Percentiles rank a stretch among this genome's conserved stretches.
phyloP scores from a whole-genome alignment of 257 asterid species.

The Fraxinus cuspidata region DNA sequence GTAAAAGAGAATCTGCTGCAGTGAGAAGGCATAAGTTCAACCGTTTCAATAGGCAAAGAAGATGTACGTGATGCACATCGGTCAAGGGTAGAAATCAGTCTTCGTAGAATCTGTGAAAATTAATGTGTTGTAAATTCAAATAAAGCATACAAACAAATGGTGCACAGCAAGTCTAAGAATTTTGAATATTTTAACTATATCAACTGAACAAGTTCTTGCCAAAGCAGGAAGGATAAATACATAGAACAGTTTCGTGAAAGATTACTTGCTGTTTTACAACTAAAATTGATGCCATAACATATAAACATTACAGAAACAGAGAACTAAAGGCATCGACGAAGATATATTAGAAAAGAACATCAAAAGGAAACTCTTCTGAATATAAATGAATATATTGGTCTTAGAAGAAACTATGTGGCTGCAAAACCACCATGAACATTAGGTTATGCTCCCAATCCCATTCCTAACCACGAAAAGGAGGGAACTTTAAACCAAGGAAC shows the following conservation, averaged over 20 bases:
- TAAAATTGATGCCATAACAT: conserved; percentile 7
- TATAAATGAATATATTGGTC: conserved; percentile 11
- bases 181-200: neutral
- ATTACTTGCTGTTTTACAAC: conserved; percentile 2
- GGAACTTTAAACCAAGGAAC: conserved; percentile 12
- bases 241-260: conserved; percentile 17
- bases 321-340: neutral
- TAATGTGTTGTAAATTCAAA: conserved; percentile 19
- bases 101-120: conserved; percentile 63
- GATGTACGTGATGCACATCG: conserved; percentile 97
- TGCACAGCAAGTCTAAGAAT: conserved; percentile 12
- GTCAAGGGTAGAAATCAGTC: conserved; percentile 81
- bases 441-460: conserved; percentile 12
- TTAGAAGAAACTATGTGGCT: conserved; percentile 10
- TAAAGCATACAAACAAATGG: conserved; percentile 8
- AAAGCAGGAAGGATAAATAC: conserved; percentile 11
- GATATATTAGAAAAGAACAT: conserved; percentile 11
- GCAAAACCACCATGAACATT: conserved; percentile 10
- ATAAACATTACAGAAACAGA: neutral
- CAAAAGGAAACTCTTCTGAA: neutral
- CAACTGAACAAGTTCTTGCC: neutral
- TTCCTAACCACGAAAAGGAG: conserved; percentile 10
- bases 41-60: conserved; percentile 90
- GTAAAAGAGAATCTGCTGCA: conserved; percentile 96
- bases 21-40: conserved; percentile 92